phyloP scores from a whole-genome alignment of 257 asterid genomes.

The Solanum ahanhuiri region DNA sequence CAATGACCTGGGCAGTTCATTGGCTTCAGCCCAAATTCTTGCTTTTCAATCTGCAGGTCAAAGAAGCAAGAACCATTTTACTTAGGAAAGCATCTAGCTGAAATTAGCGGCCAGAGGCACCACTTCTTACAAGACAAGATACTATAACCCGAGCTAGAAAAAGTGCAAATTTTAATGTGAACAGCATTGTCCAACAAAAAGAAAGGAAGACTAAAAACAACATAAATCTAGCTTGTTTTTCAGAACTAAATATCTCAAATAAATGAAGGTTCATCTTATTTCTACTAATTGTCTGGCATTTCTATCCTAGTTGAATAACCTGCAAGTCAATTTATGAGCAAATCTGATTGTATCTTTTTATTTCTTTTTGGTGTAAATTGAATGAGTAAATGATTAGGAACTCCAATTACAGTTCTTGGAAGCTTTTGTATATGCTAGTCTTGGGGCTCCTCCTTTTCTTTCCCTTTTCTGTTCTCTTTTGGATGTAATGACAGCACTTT shows the following conservation, averaged over 20 bases:
- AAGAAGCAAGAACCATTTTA: background rate
- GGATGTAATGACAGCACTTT: background rate
- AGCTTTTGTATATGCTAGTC: background rate
- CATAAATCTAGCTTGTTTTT: background rate
- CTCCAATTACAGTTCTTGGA: background rate
- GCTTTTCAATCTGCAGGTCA: constrained; percentile 70
- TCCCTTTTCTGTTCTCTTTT: background rate
- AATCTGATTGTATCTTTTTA: background rate
- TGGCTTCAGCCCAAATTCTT: constrained; percentile 96
- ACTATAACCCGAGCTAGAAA: background rate
- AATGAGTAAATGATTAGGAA: background rate
- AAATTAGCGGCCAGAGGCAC: background rate
- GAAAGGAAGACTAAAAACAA: background rate
- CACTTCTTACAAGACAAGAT: background rate
- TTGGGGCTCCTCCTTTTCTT: background rate
- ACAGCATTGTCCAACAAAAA: background rate
- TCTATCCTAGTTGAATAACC: background rate
- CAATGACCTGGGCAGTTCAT: constrained; percentile 99
- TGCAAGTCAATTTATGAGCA: background rate
- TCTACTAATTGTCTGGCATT: background rate
- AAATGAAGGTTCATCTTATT: background rate
- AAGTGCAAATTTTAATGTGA: background rate
- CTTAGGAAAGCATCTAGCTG: background rate
- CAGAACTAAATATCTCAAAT: background rate
- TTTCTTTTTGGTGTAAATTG: background rate